Base-by-base conservation (phyloP, 768 basidiomycete genomes). In the Hydnum rufescens region DNA sequence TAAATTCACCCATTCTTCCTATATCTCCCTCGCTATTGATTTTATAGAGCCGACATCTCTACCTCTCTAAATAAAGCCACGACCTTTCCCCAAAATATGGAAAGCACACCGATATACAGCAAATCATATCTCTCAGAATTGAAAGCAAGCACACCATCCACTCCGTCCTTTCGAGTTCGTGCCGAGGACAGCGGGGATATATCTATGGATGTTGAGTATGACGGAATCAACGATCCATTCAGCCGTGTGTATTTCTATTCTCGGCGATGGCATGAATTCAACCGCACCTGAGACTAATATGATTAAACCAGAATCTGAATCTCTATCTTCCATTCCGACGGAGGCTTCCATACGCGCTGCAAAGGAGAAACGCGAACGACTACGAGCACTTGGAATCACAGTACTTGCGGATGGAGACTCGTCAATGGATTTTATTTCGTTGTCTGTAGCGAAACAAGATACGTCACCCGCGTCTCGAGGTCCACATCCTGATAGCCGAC, bases 401-500 rank as follows among this genome's bases (percentile, higher is more conserved):
- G n/a, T 43, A 34, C 25, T 29, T 23, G 66, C 61, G 66, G 62
- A 65, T 8, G 30, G 26, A 30, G 53, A 47, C n/a, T 30, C 52
- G n/a, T 50, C 52, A 51, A 79, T 82, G 39, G 86, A 88, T 29
- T 90, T 74, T 57, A 82, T 90, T 23, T 85, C 87, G 0, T 64
- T 90, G 16, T 77, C 82, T 19, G 72, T 89, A 3, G 68, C 75
- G 0, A 76, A 71, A 55, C 70, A 69, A 44, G 65, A 66, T 74
- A 80, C 32, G 64, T 67, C 46, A 3, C 22, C 44, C 22, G 26
- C 16, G 51, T 53, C 56, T 32, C 70, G 74, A 57, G 85, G 85
- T 0, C 86, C 86, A 4, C 85, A 88, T 68, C 87, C 86, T 4
- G 81, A 80, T 58, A 87, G 84, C 61, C 74, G 87, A 5, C 66